These are phyloP conservation scores for Arthroderma sp. DNA, from an alignment of 2,329 filamentous ascomycete genomes.

Conservation along the genomic window DNA sequence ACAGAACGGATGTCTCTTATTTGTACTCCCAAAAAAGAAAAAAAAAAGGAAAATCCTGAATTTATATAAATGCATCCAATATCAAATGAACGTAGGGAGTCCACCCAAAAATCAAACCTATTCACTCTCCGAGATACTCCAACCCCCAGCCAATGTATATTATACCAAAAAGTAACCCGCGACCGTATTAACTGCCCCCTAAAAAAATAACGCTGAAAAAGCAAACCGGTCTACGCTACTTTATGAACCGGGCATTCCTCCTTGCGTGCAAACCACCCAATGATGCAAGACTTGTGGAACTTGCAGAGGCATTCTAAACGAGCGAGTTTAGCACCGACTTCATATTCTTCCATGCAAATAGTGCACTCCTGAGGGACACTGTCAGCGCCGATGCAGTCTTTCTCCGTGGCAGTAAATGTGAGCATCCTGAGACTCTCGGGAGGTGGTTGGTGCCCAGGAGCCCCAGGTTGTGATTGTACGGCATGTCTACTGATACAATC, in stretches of 20 bases:
- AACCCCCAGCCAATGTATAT: too few relatives aligned
- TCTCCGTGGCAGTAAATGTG: conserved; percentile 46
- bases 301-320: conserved; percentile 51
- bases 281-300: conserved; percentile 49
- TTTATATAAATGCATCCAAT: too few relatives aligned
- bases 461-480: neutral
- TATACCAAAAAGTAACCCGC: too few relatives aligned
- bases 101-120: too few relatives aligned
- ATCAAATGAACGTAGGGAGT: too few relatives aligned
- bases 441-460: conserved; percentile 1
- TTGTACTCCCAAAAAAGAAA: too few relatives aligned
- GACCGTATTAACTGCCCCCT: neutral
- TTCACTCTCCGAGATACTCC: too few relatives aligned
- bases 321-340: conserved; percentile 45
- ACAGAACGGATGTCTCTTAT: too few relatives aligned
- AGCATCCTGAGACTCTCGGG: conserved; percentile 23
- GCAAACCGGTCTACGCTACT: conserved; percentile 9
- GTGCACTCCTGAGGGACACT: conserved; percentile 45
- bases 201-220: too few relatives aligned
- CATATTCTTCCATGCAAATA: conserved; percentile 53
- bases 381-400: conserved; percentile 45
- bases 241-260: conserved; percentile 51
- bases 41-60: too few relatives aligned
- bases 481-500: conserved; percentile 30
- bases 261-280: conserved; percentile 47